Evolutionary conservation across 2,329 filamentous ascomycete species (phyloP), one percentile per base, ranked within the genome.

Genomic region (Monilinia aucupariae): DNA sequence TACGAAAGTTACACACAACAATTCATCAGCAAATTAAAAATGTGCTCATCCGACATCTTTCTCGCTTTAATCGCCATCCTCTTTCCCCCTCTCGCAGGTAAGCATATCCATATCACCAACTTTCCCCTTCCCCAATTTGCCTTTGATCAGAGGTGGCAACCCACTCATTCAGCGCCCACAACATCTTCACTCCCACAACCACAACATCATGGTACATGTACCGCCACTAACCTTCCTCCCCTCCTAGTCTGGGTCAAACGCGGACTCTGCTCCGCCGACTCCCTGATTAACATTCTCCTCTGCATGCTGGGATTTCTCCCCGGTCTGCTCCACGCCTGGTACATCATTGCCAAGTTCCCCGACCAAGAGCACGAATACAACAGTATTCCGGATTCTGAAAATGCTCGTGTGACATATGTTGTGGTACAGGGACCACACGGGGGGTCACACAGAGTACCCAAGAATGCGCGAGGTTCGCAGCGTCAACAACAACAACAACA

Each of bases 281-380:
- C 90, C 10, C 73, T 97, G 71, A 96, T 99, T 81, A 99, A 99
- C 80, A 87, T 97, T 76, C 88, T 92, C 53, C 91, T 97, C 71
- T 94, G 89, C 76, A 75, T 85, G 61, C 85, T 93, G 27, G 90
- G 88, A 71, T 91, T 82, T 73, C 77, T 97, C 65, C 93, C 93
- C 25, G 93, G 93, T 65, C 88, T 97, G 56, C 79, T 99, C 2
- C 94, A 99, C 79, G 85, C 92, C 67, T 97, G 94, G 93, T 99
- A 97, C 82, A 96, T 97, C 77, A 97, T 99, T 77, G 85, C 90
- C 72, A 89, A 90, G 74, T 90, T 88, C 75, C 94, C 94, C 64
- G 93, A 97, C 65, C 76, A 83, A 48, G 81, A 87, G 64, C 92
- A 94, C 77, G 84, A 90, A 69, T 78, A 80, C 58, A 27, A 34